Conservation (phyloP, 495 filamentous ascomycete genomes). For the Cetradonia linearis region DNA sequence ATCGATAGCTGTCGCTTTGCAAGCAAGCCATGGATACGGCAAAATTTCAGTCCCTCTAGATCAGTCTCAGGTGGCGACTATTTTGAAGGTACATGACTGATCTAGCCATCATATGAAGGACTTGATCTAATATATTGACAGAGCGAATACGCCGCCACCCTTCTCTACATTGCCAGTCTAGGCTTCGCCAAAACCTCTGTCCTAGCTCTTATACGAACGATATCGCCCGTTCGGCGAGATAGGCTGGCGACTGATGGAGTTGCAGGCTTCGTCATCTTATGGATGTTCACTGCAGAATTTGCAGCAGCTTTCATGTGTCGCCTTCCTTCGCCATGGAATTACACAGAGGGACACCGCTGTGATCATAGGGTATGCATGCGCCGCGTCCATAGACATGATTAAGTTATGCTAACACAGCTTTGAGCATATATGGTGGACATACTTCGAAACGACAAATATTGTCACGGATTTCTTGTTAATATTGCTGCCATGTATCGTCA, state of each 20-base stretch:
- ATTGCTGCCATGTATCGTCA: neutral
- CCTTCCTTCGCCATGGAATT: slow-evolving; percentile 9
- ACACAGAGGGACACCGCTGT: neutral
- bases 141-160: slow-evolving; percentile 9
- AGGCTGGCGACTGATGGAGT: neutral
- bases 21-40: slow-evolving; percentile 2
- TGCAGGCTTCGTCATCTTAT: neutral
- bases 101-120: neutral
- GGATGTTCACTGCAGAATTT: slow-evolving; percentile 4
- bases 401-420: neutral
- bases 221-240: neutral
- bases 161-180: slow-evolving; percentile 7
- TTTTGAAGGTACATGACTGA: slow-evolving; percentile 3
- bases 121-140: neutral
- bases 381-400: neutral
- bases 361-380: neutral
- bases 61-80: neutral
- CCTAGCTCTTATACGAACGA: slow-evolving; percentile 5
- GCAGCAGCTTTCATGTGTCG: slow-evolving; percentile 5
- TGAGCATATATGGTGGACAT: slow-evolving; percentile 1
- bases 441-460: slow-evolving; percentile 3
- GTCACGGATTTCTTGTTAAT: slow-evolving; percentile 6
- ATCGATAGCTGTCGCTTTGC: slow-evolving; percentile 1
- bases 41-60: neutral
- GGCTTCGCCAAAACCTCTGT: slow-evolving; percentile 5